These are phyloP conservation scores for Moelleriella libera DNA, from an alignment of 2,329 filamentous ascomycete genomes.

Conservation along the genomic window DNA sequence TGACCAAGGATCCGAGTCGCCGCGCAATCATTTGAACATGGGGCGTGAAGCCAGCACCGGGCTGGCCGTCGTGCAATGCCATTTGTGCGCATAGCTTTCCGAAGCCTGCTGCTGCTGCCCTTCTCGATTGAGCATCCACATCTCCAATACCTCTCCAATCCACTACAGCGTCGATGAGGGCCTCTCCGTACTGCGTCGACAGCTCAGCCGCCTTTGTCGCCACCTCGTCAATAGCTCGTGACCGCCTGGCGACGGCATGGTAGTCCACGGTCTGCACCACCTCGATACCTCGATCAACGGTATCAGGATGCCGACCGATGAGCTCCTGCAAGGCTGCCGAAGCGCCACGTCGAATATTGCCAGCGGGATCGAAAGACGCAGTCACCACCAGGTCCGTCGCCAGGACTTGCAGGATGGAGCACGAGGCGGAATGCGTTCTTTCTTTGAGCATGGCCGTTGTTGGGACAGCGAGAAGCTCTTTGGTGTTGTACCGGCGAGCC, in stretches of 20 bases:
- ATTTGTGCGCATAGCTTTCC: constrained; percentile 39
- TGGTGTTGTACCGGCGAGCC: constrained; percentile 71
- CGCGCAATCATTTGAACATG: constrained; percentile 26
- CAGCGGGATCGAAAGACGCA: constrained; percentile 75
- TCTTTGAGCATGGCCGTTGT: constrained; percentile 28
- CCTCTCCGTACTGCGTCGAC: constrained; percentile 52
- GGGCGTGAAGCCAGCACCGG: constrained; percentile 14
- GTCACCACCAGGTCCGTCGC: constrained; percentile 70
- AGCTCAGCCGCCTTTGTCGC: constrained; percentile 55
- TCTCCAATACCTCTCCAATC: constrained; percentile 85
- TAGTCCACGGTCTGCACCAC: constrained; percentile 89
- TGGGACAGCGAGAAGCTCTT: constrained; percentile 55
- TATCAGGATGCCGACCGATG: constrained; percentile 83
- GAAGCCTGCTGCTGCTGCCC: constrained; percentile 56
- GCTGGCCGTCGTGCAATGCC: constrained; percentile 11
- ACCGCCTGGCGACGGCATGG: constrained; percentile 77
- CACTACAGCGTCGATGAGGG: constrained; percentile 56
- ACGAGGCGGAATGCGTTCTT: constrained; percentile 17
- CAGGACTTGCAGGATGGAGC: constrained; percentile 57
- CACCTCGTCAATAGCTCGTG: constrained; percentile 68
- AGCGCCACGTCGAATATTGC: constrained; percentile 84
- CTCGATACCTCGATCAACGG: constrained; percentile 64
- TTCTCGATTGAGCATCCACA: constrained; percentile 57
- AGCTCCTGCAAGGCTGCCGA: constrained; percentile 91
- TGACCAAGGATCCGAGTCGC: constrained; percentile 28